Evolutionary conservation across 352 stramenopile species (phyloP).

Genomic region (Phytophthora aleatoria): DNA sequence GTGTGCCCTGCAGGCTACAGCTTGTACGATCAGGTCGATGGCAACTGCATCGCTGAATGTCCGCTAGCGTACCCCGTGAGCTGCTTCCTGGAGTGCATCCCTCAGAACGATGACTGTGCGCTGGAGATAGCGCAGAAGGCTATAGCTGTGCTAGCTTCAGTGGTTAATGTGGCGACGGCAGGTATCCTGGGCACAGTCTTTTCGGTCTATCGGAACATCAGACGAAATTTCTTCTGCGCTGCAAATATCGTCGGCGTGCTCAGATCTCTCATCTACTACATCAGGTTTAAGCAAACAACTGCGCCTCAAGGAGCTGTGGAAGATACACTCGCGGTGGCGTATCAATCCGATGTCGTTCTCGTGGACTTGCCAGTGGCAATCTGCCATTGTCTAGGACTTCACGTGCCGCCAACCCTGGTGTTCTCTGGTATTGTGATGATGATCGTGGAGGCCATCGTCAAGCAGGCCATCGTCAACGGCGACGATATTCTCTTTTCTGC

Average conservation of each 20-base stretch:
- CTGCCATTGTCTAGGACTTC: slow-evolving; percentile 23
- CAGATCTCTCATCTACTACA: slow-evolving; percentile 23
- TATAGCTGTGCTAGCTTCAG: slow-evolving; percentile 7
- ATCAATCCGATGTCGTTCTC: slow-evolving; percentile 28
- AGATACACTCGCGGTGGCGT: slow-evolving; percentile 18
- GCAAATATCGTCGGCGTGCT: slow-evolving; percentile 27
- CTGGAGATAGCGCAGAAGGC: neutral
- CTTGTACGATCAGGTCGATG: slow-evolving; percentile 5
- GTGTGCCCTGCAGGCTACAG: slow-evolving; percentile 20
- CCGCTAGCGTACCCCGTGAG: slow-evolving; percentile 1
- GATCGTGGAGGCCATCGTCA: slow-evolving; percentile 26
- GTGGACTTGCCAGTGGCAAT: slow-evolving; percentile 31
- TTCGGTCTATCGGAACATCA: slow-evolving; percentile 1
- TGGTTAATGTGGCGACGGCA: slow-evolving; percentile 30
- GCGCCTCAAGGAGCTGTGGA: slow-evolving; percentile 15
- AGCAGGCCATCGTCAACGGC: slow-evolving; percentile 23
- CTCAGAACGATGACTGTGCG: slow-evolving; percentile 7
- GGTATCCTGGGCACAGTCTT: slow-evolving; percentile 22
- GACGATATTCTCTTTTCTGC: slow-evolving; percentile 24
- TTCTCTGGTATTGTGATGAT: slow-evolving; percentile 27
- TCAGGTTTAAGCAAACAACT: slow-evolving; percentile 22
- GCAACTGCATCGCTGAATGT: slow-evolving; percentile 13
- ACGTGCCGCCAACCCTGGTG: slow-evolving; percentile 19
- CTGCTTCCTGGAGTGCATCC: slow-evolving; percentile 5
- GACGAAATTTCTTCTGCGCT: slow-evolving; percentile 24